phyloP scores from a whole-genome alignment of 441 rosid species.

The Macaranga tanarius region DNA sequence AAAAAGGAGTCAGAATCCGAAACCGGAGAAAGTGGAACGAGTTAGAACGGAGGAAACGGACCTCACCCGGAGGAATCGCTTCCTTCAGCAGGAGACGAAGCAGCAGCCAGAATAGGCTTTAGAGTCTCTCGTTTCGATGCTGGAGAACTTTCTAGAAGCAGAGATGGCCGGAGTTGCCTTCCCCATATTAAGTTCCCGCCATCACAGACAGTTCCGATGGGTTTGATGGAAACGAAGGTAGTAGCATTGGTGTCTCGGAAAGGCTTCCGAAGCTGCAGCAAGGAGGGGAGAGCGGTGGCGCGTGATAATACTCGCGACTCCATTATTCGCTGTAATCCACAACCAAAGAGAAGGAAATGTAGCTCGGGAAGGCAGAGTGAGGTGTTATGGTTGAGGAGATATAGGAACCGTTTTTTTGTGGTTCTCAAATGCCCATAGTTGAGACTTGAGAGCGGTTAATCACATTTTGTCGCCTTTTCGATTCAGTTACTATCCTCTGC shows the following conservation, averaged over 20 bases:
- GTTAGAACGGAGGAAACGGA: slow-evolving; percentile 61
- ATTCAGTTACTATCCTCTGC: slow-evolving; percentile 17
- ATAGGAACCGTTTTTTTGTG: slow-evolving; percentile 18
- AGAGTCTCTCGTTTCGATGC: slow-evolving; percentile 33
- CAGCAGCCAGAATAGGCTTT: slow-evolving; percentile 53
- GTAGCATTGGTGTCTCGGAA: slow-evolving; percentile 35
- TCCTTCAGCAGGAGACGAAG: slow-evolving; percentile 70
- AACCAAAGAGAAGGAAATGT: slow-evolving; percentile 21
- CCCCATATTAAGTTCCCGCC: slow-evolving; percentile 81
- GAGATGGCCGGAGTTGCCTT: slow-evolving; percentile 70
- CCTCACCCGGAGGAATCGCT: slow-evolving; percentile 96
- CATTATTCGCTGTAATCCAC: slow-evolving; percentile 33
- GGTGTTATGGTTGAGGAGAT: slow-evolving; percentile 22
- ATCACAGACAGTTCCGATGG: slow-evolving; percentile 57
- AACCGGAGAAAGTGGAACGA: slow-evolving; percentile 21
- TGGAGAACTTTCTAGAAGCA: slow-evolving; percentile 51
- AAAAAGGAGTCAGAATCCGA: slow-evolving; percentile 26
- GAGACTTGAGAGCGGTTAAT: slow-evolving; percentile 24
- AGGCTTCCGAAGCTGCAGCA: slow-evolving; percentile 45
- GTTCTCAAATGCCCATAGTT: not conserved
- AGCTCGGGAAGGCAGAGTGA: slow-evolving; percentile 18
- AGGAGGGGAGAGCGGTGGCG: slow-evolving; percentile 46
- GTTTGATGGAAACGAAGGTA: slow-evolving; percentile 38
- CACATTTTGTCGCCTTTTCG: slow-evolving; percentile 18
- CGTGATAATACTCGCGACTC: slow-evolving; percentile 81